Base-by-base conservation (phyloP, 192 early-diverging fungal genomes). In the Coemansia sp. region DNA sequence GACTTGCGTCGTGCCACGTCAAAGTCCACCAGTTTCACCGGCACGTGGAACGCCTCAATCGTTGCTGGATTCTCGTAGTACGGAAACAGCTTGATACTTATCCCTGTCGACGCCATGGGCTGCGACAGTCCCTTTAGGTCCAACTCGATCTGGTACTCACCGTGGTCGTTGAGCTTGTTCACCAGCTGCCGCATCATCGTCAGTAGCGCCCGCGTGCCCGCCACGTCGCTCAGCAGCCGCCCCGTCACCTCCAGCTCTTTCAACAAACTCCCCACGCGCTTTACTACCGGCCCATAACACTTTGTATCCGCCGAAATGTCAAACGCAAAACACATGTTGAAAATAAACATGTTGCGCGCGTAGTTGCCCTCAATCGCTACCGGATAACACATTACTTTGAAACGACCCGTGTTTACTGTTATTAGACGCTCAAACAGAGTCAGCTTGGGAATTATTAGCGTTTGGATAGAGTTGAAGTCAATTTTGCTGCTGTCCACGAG, bases 261-360 rank as follows among this genome's bases (percentile, higher is more conserved):
- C 54, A 98, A 60, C 24, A 93, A 82, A 5, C 89, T 68, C 0
- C 94, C 93, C 46, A 98, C 84, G 52, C 96, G 94, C 34, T 87
- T 74, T 0, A 97, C 94, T 36, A 97, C 87, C 38, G 93, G 89
- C 52, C 95, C 92, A 58, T 93, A 97, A 40, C 87, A 86, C 28
- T 77, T 80, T 25, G 89, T 92, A 46, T 93, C 87, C 1, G 90
- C 92, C 17, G 84, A 73, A 42, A 84, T 86, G 53, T 94, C 91
- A 83, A 98, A 97, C 11, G 94, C 90, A 86, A 98, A 97, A 58
- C 92, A 90, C 49, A 96, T 81, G 74, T 98, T 98, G 81, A 95
- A 98, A 24, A 93, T 83, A 51, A 96, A 80, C 26, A 84, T 87
- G 73, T 95, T 96, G 20, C 97, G 81, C 53, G 79, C 73, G 61